phyloP scores from a whole-genome alignment of 73 alveolate genomes.

The Paramecium biaurelia region DNA sequence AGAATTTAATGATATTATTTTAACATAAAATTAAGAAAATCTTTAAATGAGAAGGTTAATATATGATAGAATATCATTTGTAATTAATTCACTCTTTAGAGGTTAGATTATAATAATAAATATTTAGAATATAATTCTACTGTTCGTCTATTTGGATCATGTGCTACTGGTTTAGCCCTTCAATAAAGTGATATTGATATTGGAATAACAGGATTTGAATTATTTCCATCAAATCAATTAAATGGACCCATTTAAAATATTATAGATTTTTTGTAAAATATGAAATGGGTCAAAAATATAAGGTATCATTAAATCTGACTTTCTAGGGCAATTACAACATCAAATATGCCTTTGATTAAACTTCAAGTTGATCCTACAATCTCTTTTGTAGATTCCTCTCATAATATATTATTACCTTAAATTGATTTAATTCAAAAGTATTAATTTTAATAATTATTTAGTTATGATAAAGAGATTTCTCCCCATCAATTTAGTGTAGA shows the following conservation, averaged over 20 bases:
- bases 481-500: slow-evolving; percentile 31
- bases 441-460: not conserved
- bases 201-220: slow-evolving; percentile 64
- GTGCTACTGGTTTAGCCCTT: slow-evolving; percentile 65
- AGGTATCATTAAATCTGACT: not conserved
- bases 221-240: slow-evolving; percentile 10
- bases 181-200: slow-evolving; percentile 61
- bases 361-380: slow-evolving; percentile 36
- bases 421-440: not conserved
- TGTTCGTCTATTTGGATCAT: slow-evolving; percentile 59
- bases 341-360: slow-evolving; percentile 6
- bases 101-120: not conserved
- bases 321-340: not conserved
- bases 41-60: not conserved
- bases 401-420: not conserved
- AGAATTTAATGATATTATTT: slow-evolving; percentile 2
- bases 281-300: slow-evolving; percentile 54
- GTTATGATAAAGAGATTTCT: not conserved
- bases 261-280: not conserved
- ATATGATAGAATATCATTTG: not conserved
- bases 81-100: not conserved
- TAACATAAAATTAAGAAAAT: not conserved
- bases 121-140: not conserved
- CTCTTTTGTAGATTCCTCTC: not conserved
- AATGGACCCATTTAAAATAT: not conserved